Evolutionary conservation across 805 yeast species (phyloP), one percentile per base, ranked within the genome.

Genomic region (Barnettozyma sp.): DNA sequence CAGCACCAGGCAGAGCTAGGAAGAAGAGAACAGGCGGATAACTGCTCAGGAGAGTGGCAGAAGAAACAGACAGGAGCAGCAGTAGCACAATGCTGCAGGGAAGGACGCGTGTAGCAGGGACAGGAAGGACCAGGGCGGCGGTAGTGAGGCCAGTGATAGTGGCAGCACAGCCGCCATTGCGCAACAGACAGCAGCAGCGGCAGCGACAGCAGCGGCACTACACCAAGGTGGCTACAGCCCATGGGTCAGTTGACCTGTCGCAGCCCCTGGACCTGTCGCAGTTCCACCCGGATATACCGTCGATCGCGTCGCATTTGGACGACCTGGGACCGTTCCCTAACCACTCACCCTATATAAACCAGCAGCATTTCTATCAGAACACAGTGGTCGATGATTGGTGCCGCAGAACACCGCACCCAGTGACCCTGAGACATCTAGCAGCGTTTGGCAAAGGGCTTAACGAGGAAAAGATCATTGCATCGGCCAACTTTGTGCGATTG

Each of bases 281-380:
- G 30, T 62, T 59, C 41, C 63, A 63, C 20, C 57, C 58, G 2
- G 40, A 58, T 48, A 54, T 63, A 15, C 50, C 54, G 35, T 57
- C 54, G 31, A 47, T 53, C n/a, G 39, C 55, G 2, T 49, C 49
- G 5, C 50, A 63, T 30, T 54, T 65, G 6, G 56, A 61, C 2
- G 63, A 59, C 34, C 48, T 64, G 9, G 52, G 58, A 19, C 68
- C 70, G 3, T 66, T 55, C 38, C 70, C 69, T 0, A 20, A 27
- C 4, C 57, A 60, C 27, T 71, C 78, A 1, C 54, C 61, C 21
- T 66, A 72, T 45, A 61, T 75, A 30, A 73, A 69, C 38, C 69
- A 70, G 17, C 88, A 84, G 52, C 97, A 87, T 54, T 90, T 83
- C 58, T 90, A 85, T 54, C 97, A 87, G 48, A 82, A 82, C 51